Percentiles rank a stretch among this genome's conserved stretches.
Evolutionary conservation across 257 asterid species (phyloP).

Genomic region (Petunia axillaris): DNA sequence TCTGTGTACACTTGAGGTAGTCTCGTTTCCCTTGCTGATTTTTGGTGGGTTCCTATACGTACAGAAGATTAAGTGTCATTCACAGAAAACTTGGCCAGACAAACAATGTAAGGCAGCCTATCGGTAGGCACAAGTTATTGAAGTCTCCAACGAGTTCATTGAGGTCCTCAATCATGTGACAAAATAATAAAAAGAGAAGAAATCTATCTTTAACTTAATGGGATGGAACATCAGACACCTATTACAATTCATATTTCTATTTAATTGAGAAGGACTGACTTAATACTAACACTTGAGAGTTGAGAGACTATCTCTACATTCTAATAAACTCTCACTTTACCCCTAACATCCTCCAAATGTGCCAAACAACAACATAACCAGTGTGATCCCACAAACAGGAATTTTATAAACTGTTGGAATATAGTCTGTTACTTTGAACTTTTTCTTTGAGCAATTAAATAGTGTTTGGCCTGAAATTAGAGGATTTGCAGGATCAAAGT

Average conservation of each 20-base stretch:
- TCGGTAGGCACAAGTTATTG: not conserved
- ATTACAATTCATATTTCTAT: not conserved
- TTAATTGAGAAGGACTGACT: not conserved
- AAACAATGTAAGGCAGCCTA: not conserved
- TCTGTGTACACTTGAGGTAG: too few species aligned
- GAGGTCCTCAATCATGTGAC: not conserved
- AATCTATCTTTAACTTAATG: not conserved
- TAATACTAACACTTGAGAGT: not conserved
- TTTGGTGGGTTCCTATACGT: too few species aligned
- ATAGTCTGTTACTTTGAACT: not conserved
- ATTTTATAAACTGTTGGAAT: not conserved
- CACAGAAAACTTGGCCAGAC: not conserved
- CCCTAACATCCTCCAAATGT: not conserved
- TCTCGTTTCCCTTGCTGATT: too few species aligned
- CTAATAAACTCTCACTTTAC: not conserved
- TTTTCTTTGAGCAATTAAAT: not conserved
- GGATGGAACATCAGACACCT: not conserved
- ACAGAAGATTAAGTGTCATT: too few species aligned
- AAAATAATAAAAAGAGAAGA: not conserved
- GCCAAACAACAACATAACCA: not conserved
- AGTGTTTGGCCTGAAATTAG: not conserved
- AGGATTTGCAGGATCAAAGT: not conserved
- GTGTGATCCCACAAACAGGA: not conserved
- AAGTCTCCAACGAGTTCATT: not conserved
- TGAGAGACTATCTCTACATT: not conserved